Evolutionary conservation across 306 rosid species (phyloP), one percentile per base, ranked within the genome.

Genomic region (Luffa acutangula): DNA sequence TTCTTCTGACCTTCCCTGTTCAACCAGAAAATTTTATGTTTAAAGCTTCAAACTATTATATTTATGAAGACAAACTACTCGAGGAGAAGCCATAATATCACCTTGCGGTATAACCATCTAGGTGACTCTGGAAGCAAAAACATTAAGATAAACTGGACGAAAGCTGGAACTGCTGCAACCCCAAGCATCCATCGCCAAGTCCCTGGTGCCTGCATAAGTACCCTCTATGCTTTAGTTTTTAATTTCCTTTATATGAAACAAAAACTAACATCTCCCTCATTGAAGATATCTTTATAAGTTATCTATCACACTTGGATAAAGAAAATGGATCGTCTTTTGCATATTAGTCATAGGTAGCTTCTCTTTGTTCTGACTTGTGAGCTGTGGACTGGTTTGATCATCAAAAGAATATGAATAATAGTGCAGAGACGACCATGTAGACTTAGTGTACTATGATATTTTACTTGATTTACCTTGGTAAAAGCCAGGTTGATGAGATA

Each of bases 171-270:
- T 18, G 88, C 91, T 1, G 98, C 93, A 25, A 92, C 89, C 7
- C 97, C 97, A 67, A 94, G 89, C 98, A 94, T 90, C 89, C 94
- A 92, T 53, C 98, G 91, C 98, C 98, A 92, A 2, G 97, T 88
- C 51, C 96, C 92, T 1, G 85, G 86, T 1, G 85, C 85, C 97
- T 93, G 74, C 80, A 65, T 57, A 48, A 1, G 42, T 37, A 65
- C 25, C 72, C 48, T 36, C 48, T 36, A 65, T 15, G 25, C 20
- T 37, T 64, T 65, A 65, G 45, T 37, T 34, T 36, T 60, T 10
- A 59, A 25, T 59, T 59, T 25, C 15, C 5, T 59, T 10, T 60
- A 20, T 60, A 31, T 60, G 15, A 60, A 10, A 60, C 17, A 60
- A 59, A 21, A 54, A 54, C 21, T 7, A 6, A 54, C n/a, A 54